phyloP scores from a whole-genome alignment of 306 rosid species.

The Acmispon strigosus region DNA sequence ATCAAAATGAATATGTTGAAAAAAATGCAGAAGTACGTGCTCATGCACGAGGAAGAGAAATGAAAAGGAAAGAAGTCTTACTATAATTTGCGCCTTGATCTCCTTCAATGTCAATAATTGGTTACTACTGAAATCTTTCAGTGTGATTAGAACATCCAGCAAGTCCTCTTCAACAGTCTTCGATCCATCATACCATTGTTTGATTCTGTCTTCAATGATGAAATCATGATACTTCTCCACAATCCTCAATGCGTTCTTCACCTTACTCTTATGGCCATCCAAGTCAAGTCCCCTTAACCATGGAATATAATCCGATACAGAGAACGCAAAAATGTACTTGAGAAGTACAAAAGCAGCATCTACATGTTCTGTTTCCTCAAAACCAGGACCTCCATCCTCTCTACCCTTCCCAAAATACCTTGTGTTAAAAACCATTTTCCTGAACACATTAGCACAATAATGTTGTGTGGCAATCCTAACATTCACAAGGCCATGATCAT shows the following conservation, averaged over 20 bases:
- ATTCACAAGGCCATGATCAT: slow-evolving; percentile 7
- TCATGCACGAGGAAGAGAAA: too few relatives aligned
- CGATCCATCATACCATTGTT: slow-evolving; percentile 25
- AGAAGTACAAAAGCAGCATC: slow-evolving; percentile 23
- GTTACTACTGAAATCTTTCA: slow-evolving; percentile 10
- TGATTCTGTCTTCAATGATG: slow-evolving; percentile 20
- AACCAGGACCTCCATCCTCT: slow-evolving; percentile 36
- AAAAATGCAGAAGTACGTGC: too few relatives aligned
- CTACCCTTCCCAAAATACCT: slow-evolving; percentile 34
- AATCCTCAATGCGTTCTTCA: slow-evolving; percentile 13
- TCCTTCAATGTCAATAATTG: slow-evolving; percentile 26
- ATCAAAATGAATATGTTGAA: too few relatives aligned
- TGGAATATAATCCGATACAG: slow-evolving; percentile 34
- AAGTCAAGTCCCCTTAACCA: slow-evolving; percentile 35
- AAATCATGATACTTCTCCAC: slow-evolving; percentile 27
- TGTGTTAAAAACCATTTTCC: slow-evolving; percentile 22
- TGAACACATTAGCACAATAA: slow-evolving; percentile 23
- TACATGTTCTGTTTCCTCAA: slow-evolving; percentile 31
- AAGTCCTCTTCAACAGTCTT: slow-evolving; percentile 27
- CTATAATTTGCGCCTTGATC: slow-evolving; percentile 37
- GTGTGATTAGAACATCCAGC: slow-evolving; percentile 40
- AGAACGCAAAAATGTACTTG: slow-evolving; percentile 12
- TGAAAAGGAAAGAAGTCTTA: neutral
- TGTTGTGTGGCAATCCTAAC: slow-evolving; percentile 18
- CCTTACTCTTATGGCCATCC: slow-evolving; percentile 21